Base-by-base conservation (phyloP, 371 early-diverging fungal genomes). In the Mortierella sp. region DNA sequence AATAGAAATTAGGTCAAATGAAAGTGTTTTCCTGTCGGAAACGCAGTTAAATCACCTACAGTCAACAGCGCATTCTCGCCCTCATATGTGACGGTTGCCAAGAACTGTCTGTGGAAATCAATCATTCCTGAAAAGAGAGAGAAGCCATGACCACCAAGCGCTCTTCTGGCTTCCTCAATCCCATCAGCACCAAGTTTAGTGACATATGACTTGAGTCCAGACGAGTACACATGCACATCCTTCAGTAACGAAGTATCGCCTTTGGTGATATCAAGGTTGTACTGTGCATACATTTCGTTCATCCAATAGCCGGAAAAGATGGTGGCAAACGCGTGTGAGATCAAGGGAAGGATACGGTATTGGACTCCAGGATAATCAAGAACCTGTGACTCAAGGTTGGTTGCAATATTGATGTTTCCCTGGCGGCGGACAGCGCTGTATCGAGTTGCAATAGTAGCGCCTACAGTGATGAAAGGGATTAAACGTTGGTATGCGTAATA, bases 121-220 rank as follows among this genome's bases (percentile, higher is more conserved):
- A 91, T 89, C 66, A 96, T 86, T 0, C 95, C 94, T 62, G 91
- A 90, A 84, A 92, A 92, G 72, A 78, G 73, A 19, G 92, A 90
- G 81, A 89, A 96, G 5, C 95, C 96, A 61, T 96, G 95, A 32
- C 96, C 96, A 67, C 96, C 96, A 82, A 93, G 77, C 74, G 91
- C 85, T 65, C 93, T 84, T 68, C 91, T 85, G 70, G 92, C 87
- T 4, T 91, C 91, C 72, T 96, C 96, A 66, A 96, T 89, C n/a
- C 91, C 92, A 19, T 90, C 88, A 8, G 90, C 79, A n/a, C 89
- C 91, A 72, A 92, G 85, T 28, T 91, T 92, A 0, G 95, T 94
- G 26, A 89, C 89, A 84, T 93, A 89, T 40, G 91, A 87, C 86
- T 97, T 97, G 61, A 97, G 88, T 13, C 94, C 95, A 1, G 95